Base-by-base conservation (phyloP, 257 asterid genomes). In the Nemophila menziesii region DNA sequence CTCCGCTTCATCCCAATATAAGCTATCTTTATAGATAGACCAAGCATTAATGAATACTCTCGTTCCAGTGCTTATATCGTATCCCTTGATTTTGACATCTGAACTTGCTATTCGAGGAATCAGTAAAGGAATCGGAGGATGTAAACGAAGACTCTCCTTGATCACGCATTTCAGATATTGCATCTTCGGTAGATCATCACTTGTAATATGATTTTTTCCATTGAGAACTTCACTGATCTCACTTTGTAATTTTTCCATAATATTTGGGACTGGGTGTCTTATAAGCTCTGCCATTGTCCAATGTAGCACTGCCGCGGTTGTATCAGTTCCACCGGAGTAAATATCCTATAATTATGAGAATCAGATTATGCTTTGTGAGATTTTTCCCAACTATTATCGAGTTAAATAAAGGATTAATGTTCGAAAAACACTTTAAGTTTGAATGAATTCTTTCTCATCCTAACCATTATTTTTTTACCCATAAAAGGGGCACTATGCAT, bases 271-370 rank as follows among this genome's bases (percentile, higher is more conserved):
- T 15, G 54, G 47, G 12, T 45, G 34, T 1, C 34, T 12, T 50
- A 55, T 1, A 4, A 56, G 14, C 34, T 56, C 62, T 3, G 49
- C 15, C 42, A 56, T 38, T 13, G 17, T 43, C 61, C 61, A 55
- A 26, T 55, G 52, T 11, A 37, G 10, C 14, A 36, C 46, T 16
- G 53, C 46, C 3, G 53, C 53, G 0, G 61, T 34, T 0, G 61
- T 55, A 41, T 45, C 61, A 4, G 50, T 45, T 24, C 54, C 61
- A 1, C 41, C 61, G 1, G 4, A 4, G 11, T 44, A 21, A 0
- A 46, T 45, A 36, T 55, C 61, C 61, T 56, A 13, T 33, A n/a
- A n/a, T n/a, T n/a, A n/a, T n/a, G n/a, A n/a, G n/a, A n/a, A n/a
- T n/a, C n/a, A n/a, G n/a, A n/a, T n/a, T n/a, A n/a, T n/a, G n/a